phyloP scores from a whole-genome alignment of 169 alveolate genomes.

The Ichthyophthirius multifiliis region DNA sequence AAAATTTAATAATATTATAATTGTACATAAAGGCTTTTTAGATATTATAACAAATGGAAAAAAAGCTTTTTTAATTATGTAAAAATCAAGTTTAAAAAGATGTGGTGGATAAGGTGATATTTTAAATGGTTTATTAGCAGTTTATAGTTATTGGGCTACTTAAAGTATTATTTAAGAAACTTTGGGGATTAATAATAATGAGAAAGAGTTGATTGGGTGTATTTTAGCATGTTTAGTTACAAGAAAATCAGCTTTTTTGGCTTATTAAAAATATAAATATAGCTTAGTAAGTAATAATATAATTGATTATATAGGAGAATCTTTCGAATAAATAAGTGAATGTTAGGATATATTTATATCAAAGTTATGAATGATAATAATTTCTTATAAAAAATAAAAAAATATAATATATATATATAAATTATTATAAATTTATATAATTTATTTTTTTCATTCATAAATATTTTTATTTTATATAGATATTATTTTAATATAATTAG shows the following conservation, averaged over 20 bases:
- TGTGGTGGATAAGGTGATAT: conserved; percentile 87
- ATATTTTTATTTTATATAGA: too few relatives aligned
- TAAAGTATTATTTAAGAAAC: background rate
- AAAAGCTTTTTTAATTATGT: conserved; percentile 61
- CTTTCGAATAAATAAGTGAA: too few relatives aligned
- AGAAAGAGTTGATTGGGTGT: conserved; percentile 57
- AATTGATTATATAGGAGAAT: conserved; percentile 43
- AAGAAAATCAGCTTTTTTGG: conserved; percentile 36
- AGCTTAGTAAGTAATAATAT: conserved; percentile 62
- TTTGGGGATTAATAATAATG: too few relatives aligned
- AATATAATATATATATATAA: too few relatives aligned
- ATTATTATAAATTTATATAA: too few relatives aligned
- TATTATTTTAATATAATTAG: too few relatives aligned
- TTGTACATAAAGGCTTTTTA: conserved; percentile 75
- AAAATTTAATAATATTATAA: conserved; percentile 38
- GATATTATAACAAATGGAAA: conserved; percentile 88
- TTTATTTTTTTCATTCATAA: too few relatives aligned
- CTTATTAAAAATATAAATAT: conserved; percentile 42
- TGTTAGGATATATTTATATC: too few relatives aligned
- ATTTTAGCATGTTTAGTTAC: conserved; percentile 49
- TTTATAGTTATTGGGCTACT: conserved; percentile 54
- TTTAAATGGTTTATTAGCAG: conserved; percentile 67
- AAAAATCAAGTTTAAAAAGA: conserved; percentile 79
- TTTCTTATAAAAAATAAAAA: too few relatives aligned
- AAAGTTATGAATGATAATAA: too few relatives aligned